These are phyloP conservation scores for Euphorbia pulcherrima DNA, from an alignment of 345 rosid species.

Conservation along the genomic window DNA sequence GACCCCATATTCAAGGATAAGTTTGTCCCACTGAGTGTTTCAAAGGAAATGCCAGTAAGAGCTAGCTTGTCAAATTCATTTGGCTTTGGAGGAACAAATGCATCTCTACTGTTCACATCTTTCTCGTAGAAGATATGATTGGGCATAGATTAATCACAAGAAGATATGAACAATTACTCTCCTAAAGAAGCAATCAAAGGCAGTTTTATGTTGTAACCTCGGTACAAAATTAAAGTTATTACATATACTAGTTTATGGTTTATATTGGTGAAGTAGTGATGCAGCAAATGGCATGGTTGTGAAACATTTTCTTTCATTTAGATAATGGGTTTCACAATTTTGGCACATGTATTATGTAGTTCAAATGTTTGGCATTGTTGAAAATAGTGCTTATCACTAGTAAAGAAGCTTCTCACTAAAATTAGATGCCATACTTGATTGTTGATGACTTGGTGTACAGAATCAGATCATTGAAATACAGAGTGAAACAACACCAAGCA, in stretches of 20 bases:
- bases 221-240: neutral
- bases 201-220: neutral
- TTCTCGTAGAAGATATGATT: conserved; percentile 21
- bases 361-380: no score
- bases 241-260: neutral
- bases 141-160: neutral
- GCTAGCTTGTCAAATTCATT: conserved; percentile 86
- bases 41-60: conserved; percentile 59
- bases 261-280: neutral
- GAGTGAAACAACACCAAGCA: no score
- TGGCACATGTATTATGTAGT: no score
- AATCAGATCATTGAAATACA: no score
- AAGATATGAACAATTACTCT: neutral
- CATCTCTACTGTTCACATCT: conserved; percentile 61
- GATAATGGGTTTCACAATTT: no score
- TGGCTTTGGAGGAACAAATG: conserved; percentile 94
- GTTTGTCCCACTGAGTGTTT: conserved; percentile 64
- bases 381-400: no score
- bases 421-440: no score
- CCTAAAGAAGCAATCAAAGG: neutral
- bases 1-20: conserved; percentile 66
- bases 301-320: no score
- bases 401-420: no score
- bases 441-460: no score
- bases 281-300: neutral